Base-by-base conservation (phyloP, 192 early-diverging fungal species). In the Pilaira anomala region DNA sequence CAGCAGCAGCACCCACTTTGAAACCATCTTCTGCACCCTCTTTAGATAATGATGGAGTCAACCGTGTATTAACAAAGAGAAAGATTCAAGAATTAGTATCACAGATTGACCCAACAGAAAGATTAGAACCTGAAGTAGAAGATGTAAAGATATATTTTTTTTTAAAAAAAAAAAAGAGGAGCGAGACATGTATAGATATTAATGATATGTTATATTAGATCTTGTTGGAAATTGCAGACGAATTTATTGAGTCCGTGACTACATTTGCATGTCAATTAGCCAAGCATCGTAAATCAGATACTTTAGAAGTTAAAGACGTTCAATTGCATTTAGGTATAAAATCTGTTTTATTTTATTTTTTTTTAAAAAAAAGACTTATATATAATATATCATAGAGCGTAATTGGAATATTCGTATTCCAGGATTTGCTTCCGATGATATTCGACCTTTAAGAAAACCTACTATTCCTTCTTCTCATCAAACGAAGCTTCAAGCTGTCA, bases 361-460 rank as follows among this genome's bases (percentile, higher is more conserved):
- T n/a, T n/a, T n/a, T n/a, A 39, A 26, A 22, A 18, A 14, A 41
- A 16, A 39, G 54, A 24, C 4, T 19, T 46, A 3, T 16, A 22
- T 24, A 19, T 12, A 7, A n/a, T 18, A 42, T 18, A 16, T 7
- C 7, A 39, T 52, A 80, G 92, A 94, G 76, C 83, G 90, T 16
- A 94, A 90, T 65, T 94, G 89, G 90, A 94, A 92, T 56, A 88
- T 94, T 51, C 86, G 92, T 52, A 91, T 94, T 66, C 92, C 91
- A 51, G 91, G 91, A 11, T 93, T 91, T 69, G 87, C 89, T 0
- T 82, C 88, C n/a, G 89, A 91, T 68, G 87, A 88, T 65, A 89
- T 91, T 44, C 63, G 89, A 49, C 87, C 88, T 14, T 74, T 89
- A n/a, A 68, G 88, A 28, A 91, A 91, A 60, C 65, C 86, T 7